These are phyloP conservation scores for Ceratocystis colombiana DNA, from an alignment of 2,329 filamentous ascomycete species.

Conservation along the genomic window DNA sequence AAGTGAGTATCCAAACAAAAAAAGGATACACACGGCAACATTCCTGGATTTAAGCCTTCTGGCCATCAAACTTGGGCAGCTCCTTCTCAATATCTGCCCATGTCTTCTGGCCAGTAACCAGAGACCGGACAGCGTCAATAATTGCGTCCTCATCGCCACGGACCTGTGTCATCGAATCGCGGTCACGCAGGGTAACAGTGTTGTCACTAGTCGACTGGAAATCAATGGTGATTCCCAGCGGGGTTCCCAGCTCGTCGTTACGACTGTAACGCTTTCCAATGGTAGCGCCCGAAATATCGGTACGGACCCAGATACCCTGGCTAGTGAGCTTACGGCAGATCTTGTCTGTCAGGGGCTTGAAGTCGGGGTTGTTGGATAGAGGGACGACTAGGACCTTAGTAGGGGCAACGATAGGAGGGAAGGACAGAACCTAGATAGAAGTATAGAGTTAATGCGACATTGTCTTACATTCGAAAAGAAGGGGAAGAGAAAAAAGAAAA, in stretches of 20 bases:
- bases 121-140: slow-evolving; percentile 52
- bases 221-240: slow-evolving; percentile 78
- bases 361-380: slow-evolving; percentile 62
- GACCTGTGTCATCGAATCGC: slow-evolving; percentile 76
- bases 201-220: slow-evolving; percentile 80
- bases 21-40: slow-evolving; percentile 2
- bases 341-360: slow-evolving; percentile 57
- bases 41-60: slow-evolving; percentile 41
- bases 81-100: slow-evolving; percentile 63
- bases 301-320: slow-evolving; percentile 61
- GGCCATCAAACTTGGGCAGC: slow-evolving; percentile 74
- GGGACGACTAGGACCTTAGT: slow-evolving; percentile 82
- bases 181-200: slow-evolving; percentile 70
- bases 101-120: slow-evolving; percentile 37
- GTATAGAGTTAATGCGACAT: slow-evolving; percentile 30
- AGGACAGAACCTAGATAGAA: slow-evolving; percentile 34
- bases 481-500: background rate
- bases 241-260: slow-evolving; percentile 84
- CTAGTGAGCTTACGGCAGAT: slow-evolving; percentile 61
- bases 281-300: slow-evolving; percentile 71
- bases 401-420: slow-evolving; percentile 54
- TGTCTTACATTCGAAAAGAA: background rate
- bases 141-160: slow-evolving; percentile 66
- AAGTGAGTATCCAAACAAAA: background rate
- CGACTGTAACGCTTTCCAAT: slow-evolving; percentile 83